Evolutionary conservation across 352 stramenopile species (phyloP), one percentile per base, ranked within the genome.

Genomic region (Saprolegnia parasitica): DNA sequence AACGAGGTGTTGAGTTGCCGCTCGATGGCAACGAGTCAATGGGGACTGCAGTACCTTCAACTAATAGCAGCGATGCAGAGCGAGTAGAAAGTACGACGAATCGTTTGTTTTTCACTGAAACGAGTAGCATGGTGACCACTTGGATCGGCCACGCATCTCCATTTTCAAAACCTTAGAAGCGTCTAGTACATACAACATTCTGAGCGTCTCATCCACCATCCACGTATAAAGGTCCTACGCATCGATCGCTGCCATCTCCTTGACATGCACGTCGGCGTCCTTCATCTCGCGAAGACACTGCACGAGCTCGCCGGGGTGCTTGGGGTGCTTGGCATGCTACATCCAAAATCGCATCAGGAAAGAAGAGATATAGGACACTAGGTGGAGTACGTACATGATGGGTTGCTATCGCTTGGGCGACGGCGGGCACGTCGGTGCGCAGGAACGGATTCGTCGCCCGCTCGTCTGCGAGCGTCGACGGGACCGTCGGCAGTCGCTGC

Each of bases 361-460:
- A 35, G 15, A 39, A 52, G 11, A 21, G 15, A 1, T 18, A 15
- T n/a, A n/a, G n/a, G n/a, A n/a, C n/a, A n/a, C n/a, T n/a, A n/a
- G n/a, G n/a, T n/a, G n/a, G n/a, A n/a, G n/a, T n/a, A n/a, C n/a
- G 5, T 56, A 21, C 18, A 9, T 47, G 57, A 18, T 32, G 21
- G 18, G 21, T 65, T 26, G 40, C 24, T 11, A 29, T 29, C 37
- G 50, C 58, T 4, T 56, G 23, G 24, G 40, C 39, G 13, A 94
- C 81, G 9, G 62, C 70, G 4, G 58, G 49, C 50, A 86, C 56
- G 40, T 70, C 29, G 29, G 91, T 77, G 10, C 86, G 80, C 86
- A 94, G 90, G 75, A 94, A 94, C 54, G 84, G 86, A 57, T 94
- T 94, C 5, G 79, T 91, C 26, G 50, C 76, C 50, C 90, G 61